These are phyloP conservation scores for Rhizophagus sp. DNA, from an alignment of 192 early-diverging fungal genomes.

Conservation along the genomic window DNA sequence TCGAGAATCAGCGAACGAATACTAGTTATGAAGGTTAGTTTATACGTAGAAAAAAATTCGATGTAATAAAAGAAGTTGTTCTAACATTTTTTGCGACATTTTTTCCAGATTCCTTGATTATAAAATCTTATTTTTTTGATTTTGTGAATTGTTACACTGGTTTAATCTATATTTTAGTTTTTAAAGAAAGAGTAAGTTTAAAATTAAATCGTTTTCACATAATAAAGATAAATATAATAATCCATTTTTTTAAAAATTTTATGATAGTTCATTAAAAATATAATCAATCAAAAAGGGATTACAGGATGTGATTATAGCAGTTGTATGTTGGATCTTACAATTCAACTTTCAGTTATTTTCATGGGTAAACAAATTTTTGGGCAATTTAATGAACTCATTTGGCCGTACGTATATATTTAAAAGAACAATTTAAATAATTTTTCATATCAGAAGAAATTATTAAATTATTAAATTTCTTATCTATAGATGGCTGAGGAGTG, in stretches of 20 bases:
- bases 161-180: slow-evolving; percentile 56
- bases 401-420: slow-evolving; percentile 38
- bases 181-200: slow-evolving; percentile 36
- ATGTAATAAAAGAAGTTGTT: not conserved
- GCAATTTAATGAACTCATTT: slow-evolving; percentile 44
- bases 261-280: slow-evolving; percentile 23
- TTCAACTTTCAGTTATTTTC: slow-evolving; percentile 62
- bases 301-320: not conserved
- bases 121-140: slow-evolving; percentile 58
- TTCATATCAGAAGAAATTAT: not conserved
- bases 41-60: not conserved
- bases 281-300: not conserved
- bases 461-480: not conserved
- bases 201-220: too few relatives aligned
- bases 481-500: not conserved
- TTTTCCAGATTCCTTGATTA: slow-evolving; percentile 45
- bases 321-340: slow-evolving; percentile 58
- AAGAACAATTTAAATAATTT: too few relatives aligned
- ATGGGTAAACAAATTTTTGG: slow-evolving; percentile 53
- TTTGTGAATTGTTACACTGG: slow-evolving; percentile 64
- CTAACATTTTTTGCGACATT: not conserved
- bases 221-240: not conserved
- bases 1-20: slow-evolving; percentile 49
- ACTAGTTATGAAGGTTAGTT: slow-evolving; percentile 45
- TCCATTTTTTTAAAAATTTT: too few relatives aligned